Evolutionary conservation across 495 filamentous ascomycete genomes (phyloP).

Genomic region (Tuber umbilicatum): DNA sequence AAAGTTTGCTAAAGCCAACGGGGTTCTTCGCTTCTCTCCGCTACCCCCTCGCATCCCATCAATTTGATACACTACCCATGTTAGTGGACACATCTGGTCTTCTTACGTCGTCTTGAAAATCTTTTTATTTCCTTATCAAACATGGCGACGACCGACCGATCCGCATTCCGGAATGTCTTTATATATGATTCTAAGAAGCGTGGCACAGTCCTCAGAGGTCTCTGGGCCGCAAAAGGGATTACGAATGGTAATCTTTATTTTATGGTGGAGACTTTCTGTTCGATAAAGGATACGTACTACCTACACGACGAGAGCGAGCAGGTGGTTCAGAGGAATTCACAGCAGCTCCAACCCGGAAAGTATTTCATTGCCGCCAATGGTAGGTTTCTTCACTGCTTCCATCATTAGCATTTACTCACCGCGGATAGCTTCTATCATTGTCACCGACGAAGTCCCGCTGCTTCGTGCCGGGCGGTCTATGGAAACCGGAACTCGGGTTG

Average conservation of each 20-base stretch:
- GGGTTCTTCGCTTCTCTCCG: no score
- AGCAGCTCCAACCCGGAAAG: slow-evolving; percentile 40
- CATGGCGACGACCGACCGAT: slow-evolving; percentile 18
- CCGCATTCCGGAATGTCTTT: slow-evolving; percentile 10
- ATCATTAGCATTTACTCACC: no score
- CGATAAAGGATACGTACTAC: slow-evolving; percentile 23
- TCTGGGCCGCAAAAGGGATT: slow-evolving; percentile 19
- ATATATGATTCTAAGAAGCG: slow-evolving; percentile 10
- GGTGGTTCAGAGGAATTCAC: slow-evolving; percentile 34
- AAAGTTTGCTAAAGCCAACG: slow-evolving; percentile 34
- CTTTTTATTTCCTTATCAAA: no score
- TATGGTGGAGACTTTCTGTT: slow-evolving; percentile 42
- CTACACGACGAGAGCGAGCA: slow-evolving; percentile 36
- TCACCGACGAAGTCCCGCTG: slow-evolving; percentile 41
- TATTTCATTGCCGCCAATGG: slow-evolving; percentile 37
- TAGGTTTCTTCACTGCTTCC: no score
- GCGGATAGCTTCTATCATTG: slow-evolving; percentile 19
- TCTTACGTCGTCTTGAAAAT: no score
- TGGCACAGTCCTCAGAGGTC: slow-evolving; percentile 1
- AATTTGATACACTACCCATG: no score
- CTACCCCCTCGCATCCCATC: no score
- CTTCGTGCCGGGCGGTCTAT: slow-evolving; percentile 35
- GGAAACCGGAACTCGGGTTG: slow-evolving; percentile 24
- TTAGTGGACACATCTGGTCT: no score
- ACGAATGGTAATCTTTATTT: slow-evolving; percentile 43